Percentiles rank a stretch among this genome's conserved stretches.
Evolutionary conservation across 1,284 basidiomycete genomes (phyloP).

Genomic region (Phenoliferia sp.): DNA sequence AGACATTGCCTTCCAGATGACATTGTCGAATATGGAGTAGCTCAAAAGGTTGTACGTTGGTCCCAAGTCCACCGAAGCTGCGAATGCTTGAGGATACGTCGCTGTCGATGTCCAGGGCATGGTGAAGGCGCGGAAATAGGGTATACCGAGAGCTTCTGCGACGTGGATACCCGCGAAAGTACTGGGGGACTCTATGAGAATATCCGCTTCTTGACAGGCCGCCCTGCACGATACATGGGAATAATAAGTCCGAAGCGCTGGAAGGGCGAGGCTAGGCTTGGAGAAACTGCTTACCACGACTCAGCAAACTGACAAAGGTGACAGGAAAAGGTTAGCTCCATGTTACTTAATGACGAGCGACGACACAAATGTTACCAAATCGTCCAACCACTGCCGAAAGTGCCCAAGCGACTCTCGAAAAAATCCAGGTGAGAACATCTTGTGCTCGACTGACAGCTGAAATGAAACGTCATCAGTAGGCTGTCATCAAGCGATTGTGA

Average conservation of each 20-base stretch:
- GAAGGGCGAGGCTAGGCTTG: no score
- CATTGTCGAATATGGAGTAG: constrained; percentile 69
- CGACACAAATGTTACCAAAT: constrained; percentile 60
- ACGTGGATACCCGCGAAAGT: constrained; percentile 96
- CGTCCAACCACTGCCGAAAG: constrained; percentile 84
- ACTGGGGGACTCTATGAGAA: constrained; percentile 87
- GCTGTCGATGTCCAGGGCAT: constrained; percentile 54
- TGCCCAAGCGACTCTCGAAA: constrained; percentile 14
- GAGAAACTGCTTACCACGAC: no score
- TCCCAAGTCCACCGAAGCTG: constrained; percentile 68
- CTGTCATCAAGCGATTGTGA: not conserved
- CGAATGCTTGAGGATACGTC: constrained; percentile 91
- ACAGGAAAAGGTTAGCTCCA: not conserved
- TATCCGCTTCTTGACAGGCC: constrained; percentile 89
- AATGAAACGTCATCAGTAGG: not conserved
- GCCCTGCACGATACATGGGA: not conserved
- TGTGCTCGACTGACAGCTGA: constrained; percentile 3
- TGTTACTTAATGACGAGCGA: not conserved
- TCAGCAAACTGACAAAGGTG: constrained; percentile 43
- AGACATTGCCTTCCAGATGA: constrained; percentile 81
- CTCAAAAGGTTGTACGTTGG: constrained; percentile 6
- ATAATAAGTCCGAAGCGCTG: not conserved
- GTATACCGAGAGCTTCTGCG: constrained; percentile 84
- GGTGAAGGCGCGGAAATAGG: constrained; percentile 77
- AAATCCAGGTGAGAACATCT: constrained; percentile 14